phyloP scores from a whole-genome alignment of 805 yeast genomes.

The Candida pseudoglaebosa region DNA sequence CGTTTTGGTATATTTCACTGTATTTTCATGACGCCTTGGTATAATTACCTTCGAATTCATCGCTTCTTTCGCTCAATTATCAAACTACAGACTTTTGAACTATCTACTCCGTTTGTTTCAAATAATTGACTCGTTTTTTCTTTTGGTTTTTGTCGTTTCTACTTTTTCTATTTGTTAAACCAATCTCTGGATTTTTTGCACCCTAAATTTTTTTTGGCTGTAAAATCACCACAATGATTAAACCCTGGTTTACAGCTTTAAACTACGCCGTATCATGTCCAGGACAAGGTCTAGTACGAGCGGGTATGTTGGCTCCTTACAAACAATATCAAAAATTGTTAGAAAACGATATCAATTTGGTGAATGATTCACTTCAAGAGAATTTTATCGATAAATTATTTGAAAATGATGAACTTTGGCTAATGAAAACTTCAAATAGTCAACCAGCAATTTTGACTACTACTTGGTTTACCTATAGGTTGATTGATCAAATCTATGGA shows the following conservation, averaged over 20 bases:
- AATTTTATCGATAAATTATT: constrained; percentile 18
- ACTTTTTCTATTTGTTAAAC: too few relatives aligned
- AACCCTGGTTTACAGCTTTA: neutral
- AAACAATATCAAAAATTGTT: constrained; percentile 9
- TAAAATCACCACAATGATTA: constrained; percentile 1
- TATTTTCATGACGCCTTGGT: too few relatives aligned
- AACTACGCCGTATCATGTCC: constrained; percentile 31
- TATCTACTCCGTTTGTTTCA: too few relatives aligned
- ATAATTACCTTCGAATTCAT: too few relatives aligned
- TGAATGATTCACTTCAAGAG: constrained; percentile 20
- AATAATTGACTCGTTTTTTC: neutral
- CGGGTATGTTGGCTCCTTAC: constrained; percentile 20
- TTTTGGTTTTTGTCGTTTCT: neutral
- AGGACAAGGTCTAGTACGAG: constrained; percentile 29
- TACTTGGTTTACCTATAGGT: constrained; percentile 26
- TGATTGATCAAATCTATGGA: constrained; percentile 16
- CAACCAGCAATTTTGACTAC: constrained; percentile 52
- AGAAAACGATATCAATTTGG: constrained; percentile 12
- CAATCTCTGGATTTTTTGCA: too few relatives aligned
- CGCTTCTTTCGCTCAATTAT: too few relatives aligned
- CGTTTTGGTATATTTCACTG: too few relatives aligned
- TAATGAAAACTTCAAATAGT: constrained; percentile 40
- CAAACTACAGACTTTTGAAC: too few relatives aligned
- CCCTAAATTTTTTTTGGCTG: neutral
- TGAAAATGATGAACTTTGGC: constrained; percentile 17